Evolutionary conservation across 75 land plant species (phyloP).

Genomic region (Pseudotsuga menziesii): DNA sequence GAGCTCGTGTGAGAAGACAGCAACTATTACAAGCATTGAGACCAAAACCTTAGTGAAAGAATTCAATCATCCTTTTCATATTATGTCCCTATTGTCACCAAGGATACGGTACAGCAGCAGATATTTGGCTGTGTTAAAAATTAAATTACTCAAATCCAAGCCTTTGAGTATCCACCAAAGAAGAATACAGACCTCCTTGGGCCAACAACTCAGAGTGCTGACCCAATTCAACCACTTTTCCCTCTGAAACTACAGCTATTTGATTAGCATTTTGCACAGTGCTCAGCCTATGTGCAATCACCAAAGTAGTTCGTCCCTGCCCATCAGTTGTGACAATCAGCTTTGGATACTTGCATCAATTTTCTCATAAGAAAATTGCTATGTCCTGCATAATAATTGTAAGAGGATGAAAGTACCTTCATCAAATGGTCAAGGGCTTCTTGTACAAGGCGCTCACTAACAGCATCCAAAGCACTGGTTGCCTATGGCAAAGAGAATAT

Average conservation of each 20-base stretch:
- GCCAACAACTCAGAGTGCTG: slow-evolving; percentile 76
- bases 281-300: slow-evolving; percentile 97
- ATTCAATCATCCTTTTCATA: no score
- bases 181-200: slow-evolving; percentile 72
- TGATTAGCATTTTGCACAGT: slow-evolving; percentile 95
- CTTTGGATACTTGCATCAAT: background rate
- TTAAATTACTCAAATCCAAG: slow-evolving; percentile 76
- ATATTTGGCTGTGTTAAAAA: no score
- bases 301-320: slow-evolving; percentile 88
- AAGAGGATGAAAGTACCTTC: slow-evolving; percentile 44
- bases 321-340: background rate
- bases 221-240: slow-evolving; percentile 73
- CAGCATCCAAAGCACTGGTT: slow-evolving; percentile 93
- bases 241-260: slow-evolving; percentile 84
- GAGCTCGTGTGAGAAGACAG: no score
- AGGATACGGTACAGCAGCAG: no score
- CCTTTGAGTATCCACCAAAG: slow-evolving; percentile 88
- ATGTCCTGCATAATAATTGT: background rate
- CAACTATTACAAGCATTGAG: no score
- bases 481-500: slow-evolving; percentile 45
- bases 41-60: no score
- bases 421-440: slow-evolving; percentile 82
- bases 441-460: slow-evolving; percentile 93
- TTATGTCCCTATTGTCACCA: no score
- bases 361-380: background rate